A percentile compares a stretch with the other conserved stretches of the same genome.
phyloP scores from a whole-genome alignment of 140 eudicot species.

The Flaveria floridana region DNA sequence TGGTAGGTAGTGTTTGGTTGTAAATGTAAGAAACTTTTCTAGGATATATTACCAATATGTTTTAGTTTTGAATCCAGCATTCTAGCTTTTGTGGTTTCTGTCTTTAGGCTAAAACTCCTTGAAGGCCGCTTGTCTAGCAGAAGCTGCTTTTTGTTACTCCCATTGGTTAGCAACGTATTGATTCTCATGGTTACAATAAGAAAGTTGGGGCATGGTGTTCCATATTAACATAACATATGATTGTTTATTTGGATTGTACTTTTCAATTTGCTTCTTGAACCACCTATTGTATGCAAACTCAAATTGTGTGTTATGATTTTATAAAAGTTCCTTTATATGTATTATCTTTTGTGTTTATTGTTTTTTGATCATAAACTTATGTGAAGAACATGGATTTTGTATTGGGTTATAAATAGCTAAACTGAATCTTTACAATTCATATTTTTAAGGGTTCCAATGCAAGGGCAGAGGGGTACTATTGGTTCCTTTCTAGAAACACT shows the following conservation, averaged over 20 bases:
- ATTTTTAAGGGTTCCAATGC: constrained; percentile 51
- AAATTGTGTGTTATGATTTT: constrained; percentile 5
- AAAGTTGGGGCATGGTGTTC: not conserved
- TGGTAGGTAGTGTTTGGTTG: too few species aligned
- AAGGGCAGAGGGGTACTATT: constrained; percentile 72
- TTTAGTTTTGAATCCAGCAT: too few species aligned
- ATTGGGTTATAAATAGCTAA: not conserved
- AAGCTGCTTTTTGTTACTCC: too few species aligned
- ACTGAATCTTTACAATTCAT: not conserved
- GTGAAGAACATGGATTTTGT: not conserved
- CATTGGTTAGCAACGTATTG: not conserved
- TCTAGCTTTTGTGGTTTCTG: not conserved
- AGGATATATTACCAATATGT: too few species aligned
- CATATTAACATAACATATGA: not conserved
- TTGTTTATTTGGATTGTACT: not conserved
- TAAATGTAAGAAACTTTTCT: too few species aligned
- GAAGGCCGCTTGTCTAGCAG: not conserved
- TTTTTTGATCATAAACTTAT: not conserved
- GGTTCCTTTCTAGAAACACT: constrained; percentile 63
- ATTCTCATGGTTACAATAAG: not conserved
- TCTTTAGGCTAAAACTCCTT: too few species aligned
- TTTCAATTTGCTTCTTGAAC: not conserved
- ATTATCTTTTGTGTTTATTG: not conserved
- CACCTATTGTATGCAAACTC: not conserved
- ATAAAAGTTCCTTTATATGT: not conserved